Evolutionary conservation across 495 filamentous ascomycete genomes (phyloP).

Genomic region (Trypethelium eluteriae): DNA sequence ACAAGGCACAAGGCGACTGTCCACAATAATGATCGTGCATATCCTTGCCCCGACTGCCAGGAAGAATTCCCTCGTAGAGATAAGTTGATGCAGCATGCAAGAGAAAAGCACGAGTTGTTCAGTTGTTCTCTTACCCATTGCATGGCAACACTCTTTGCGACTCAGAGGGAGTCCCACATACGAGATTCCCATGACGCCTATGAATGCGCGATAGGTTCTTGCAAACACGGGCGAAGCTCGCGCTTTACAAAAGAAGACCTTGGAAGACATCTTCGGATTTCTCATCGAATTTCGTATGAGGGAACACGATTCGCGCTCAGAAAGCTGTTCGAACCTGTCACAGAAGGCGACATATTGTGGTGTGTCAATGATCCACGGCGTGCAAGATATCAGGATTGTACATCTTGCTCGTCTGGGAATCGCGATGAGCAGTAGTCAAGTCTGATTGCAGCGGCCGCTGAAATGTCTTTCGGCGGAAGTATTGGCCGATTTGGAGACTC

Average conservation of each 20-base stretch:
- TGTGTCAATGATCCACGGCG: no score
- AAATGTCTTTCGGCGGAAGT: neutral
- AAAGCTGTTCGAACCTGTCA: neutral
- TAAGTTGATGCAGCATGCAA: conserved; percentile 14
- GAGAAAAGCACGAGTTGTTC: conserved; percentile 13
- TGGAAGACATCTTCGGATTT: neutral
- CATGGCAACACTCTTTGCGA: conserved; percentile 11
- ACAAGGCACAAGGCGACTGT: neutral
- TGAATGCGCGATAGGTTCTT: neutral
- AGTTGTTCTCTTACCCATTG: conserved; percentile 13
- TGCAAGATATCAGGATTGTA: neutral
- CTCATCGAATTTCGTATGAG: neutral
- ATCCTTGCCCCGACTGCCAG: conserved; percentile 15
- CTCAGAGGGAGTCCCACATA: neutral
- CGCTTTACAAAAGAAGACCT: neutral
- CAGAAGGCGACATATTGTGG: no score
- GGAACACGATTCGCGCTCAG: neutral
- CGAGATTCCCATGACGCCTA: neutral
- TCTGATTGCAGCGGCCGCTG: neutral
- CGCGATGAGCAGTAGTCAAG: neutral
- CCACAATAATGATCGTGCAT: neutral
- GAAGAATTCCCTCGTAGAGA: conserved; percentile 14
- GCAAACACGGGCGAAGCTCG: neutral
- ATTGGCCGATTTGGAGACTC: neutral
- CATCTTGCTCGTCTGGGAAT: neutral